Percentiles rank a stretch among this genome's conserved stretches.
Evolutionary conservation across 2,329 filamentous ascomycete genomes (phyloP).

Genomic region (Clonostachys chloroleuca): DNA sequence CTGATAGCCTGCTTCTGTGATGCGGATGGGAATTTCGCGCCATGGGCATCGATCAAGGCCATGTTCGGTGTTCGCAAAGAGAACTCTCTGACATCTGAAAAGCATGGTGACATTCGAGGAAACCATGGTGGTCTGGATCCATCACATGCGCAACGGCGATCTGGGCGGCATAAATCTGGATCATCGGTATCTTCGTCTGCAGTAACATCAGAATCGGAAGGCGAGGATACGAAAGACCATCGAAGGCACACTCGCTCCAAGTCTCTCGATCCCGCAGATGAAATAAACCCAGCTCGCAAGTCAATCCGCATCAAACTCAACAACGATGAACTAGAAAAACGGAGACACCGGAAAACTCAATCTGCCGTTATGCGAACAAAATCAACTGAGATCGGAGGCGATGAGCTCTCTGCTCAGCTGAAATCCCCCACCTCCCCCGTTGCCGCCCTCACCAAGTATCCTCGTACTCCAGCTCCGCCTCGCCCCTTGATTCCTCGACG

Average conservation of each 20-base stretch:
- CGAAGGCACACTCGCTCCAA: constrained; percentile 58
- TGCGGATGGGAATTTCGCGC: constrained; percentile 72
- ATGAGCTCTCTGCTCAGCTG: constrained; percentile 69
- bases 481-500: constrained; percentile 84
- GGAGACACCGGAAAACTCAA: constrained; percentile 63
- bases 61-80: constrained; percentile 47
- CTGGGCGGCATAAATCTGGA: constrained; percentile 10
- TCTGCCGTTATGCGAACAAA: constrained; percentile 39
- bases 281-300: constrained; percentile 61
- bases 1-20: constrained; percentile 81
- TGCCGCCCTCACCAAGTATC: constrained; percentile 79
- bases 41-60: constrained; percentile 67
- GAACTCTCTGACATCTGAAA: neutral
- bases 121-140: constrained; percentile 16
- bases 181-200: constrained; percentile 54
- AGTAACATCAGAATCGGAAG: constrained; percentile 68
- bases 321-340: constrained; percentile 67
- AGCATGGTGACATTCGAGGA: constrained; percentile 9
- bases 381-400: constrained; percentile 26
- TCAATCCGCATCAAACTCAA: constrained; percentile 91
- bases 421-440: constrained; percentile 91
- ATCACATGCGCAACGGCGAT: constrained; percentile 3
- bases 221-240: constrained; percentile 36
- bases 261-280: constrained; percentile 55
- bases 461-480: constrained; percentile 82